These are phyloP conservation scores for Toxicodendron radicans DNA, from an alignment of 345 rosid species.

Conservation along the genomic window DNA sequence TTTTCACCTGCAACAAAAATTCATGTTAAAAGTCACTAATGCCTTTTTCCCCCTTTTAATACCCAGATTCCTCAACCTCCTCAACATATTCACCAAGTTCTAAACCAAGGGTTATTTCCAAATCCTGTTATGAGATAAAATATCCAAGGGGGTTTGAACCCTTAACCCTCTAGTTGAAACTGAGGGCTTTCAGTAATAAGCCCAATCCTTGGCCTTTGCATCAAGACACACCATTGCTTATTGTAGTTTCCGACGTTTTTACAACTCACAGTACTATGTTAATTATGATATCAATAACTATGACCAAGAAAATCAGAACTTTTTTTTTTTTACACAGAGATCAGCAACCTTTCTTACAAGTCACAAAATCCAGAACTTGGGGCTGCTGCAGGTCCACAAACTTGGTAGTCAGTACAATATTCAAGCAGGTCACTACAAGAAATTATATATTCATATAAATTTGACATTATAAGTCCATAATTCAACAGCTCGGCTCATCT, in stretches of 20 bases:
- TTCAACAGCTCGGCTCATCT: background rate
- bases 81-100: background rate
- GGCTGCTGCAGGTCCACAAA: no score
- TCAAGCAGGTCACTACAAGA: background rate
- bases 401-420: no score
- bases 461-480: background rate
- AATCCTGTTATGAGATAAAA: no score
- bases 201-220: no score
- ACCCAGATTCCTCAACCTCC: background rate
- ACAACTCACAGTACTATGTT: no score
- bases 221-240: background rate
- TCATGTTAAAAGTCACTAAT: constrained; percentile 17
- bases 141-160: background rate
- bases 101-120: background rate
- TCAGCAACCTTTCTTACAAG: no score
- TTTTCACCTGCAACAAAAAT: constrained; percentile 62
- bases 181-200: no score
- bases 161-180: no score
- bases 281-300: background rate
- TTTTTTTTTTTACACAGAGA: background rate
- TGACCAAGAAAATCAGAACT: constrained; percentile 12
- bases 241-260: constrained; percentile 1
- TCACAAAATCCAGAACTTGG: no score
- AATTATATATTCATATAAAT: background rate
- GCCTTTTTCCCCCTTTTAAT: no score